Base-by-base conservation (phyloP, 169 alveolate genomes). In the Eimeria tenella region DNA sequence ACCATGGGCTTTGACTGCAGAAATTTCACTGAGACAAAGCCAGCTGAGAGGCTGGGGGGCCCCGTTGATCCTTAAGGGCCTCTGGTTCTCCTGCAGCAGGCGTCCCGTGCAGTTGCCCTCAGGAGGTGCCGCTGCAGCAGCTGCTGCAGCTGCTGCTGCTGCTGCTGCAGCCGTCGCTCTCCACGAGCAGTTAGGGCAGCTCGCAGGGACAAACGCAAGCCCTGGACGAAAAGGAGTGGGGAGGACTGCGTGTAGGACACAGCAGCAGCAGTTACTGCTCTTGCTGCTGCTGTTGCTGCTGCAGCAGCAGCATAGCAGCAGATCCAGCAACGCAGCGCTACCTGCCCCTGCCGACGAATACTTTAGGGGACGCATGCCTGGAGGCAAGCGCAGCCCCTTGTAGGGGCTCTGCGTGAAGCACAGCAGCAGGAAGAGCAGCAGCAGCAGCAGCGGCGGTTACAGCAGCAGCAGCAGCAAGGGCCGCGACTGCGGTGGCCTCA, bases 321-420 rank as follows among this genome's bases (percentile, higher is more conserved):
- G 42, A 31, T 31, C 42, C 42, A 31, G 42, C 42, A 31, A 31
- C 23, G 87, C 68, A 31, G 65, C 87, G 15, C 25, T 62, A 17
- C n/a, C 87, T 77, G 60, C 87, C 49, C 50, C 90, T 56, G 53
- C 73, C n/a, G 56, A 49, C 23, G 56, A 5, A 8, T 42, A 8
- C 17, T 31, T 71, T 42, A 8, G 50, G 17, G 23, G 56, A 70
- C 90, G 70, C 75, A 53, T 81, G 90, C 90, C 65, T 42, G 7
- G 11, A 5, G 50, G 73, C 56, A 53, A 31, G 70, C 73, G 90
- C 73, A 13, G 75, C 90, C 75, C 90, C 90, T 52, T 9, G 9
- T 81, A 53, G 90, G 74, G 74, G 90, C 70, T 11, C 79, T 53
- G 62, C 79, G n/a, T 5, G 82, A 31, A n/a, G 82, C 60, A 81